phyloP scores from a whole-genome alignment of 805 yeast species.

The Clavispora fructus region DNA sequence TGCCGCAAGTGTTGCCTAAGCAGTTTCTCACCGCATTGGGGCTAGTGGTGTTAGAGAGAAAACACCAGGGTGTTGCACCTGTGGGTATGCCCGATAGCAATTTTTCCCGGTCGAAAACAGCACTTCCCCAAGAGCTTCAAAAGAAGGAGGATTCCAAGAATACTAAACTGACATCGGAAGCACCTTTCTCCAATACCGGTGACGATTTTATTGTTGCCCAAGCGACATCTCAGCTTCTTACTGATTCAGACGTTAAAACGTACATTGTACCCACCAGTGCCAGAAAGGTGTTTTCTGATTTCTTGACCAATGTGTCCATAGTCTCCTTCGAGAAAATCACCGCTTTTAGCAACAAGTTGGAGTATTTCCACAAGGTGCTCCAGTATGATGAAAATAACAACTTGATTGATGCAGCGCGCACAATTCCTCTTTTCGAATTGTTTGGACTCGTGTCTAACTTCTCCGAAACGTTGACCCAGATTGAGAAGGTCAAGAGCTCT shows the following conservation, averaged over 20 bases:
- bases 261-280: slow-evolving; percentile 32
- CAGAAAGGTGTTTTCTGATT: slow-evolving; percentile 20
- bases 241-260: slow-evolving; percentile 31
- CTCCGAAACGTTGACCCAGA: not conserved
- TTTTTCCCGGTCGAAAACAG: slow-evolving; percentile 18
- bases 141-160: slow-evolving; percentile 7
- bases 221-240: slow-evolving; percentile 30
- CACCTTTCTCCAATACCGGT: not conserved
- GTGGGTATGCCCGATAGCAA: slow-evolving; percentile 31
- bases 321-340: slow-evolving; percentile 38
- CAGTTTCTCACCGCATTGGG: slow-evolving; percentile 32
- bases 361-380: slow-evolving; percentile 40
- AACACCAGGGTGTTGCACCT: slow-evolving; percentile 30
- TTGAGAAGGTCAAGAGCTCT: not conserved
- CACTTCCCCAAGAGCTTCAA: not conserved
- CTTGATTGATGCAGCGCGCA: slow-evolving; percentile 23
- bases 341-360: slow-evolving; percentile 36
- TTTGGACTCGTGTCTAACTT: slow-evolving; percentile 7
- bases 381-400: slow-evolving; percentile 36
- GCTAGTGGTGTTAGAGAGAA: slow-evolving; percentile 21
- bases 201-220: slow-evolving; percentile 30
- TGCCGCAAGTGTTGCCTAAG: slow-evolving; percentile 49
- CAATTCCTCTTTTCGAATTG: slow-evolving; percentile 33
- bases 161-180: not conserved
- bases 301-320: slow-evolving; percentile 28